phyloP scores from a whole-genome alignment of 768 basidiomycete species.

The Rhizopogon salebrosus region DNA sequence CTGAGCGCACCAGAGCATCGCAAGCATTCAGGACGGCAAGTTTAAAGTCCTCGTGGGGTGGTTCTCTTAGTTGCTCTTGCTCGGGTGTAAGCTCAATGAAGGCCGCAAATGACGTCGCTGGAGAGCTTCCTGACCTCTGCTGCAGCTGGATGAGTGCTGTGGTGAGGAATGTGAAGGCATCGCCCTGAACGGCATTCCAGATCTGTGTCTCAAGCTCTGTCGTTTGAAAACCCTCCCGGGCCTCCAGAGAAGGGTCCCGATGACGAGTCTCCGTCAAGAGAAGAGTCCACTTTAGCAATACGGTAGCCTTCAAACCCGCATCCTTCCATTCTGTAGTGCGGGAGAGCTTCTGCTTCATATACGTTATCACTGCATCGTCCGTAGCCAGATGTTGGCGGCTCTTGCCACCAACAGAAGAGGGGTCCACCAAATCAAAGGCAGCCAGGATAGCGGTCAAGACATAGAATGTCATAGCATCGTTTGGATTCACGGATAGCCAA shows the following conservation, averaged over 20 bases:
- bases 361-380: constrained; percentile 42
- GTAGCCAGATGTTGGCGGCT: constrained; percentile 44
- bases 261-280: constrained; percentile 76
- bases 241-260: constrained; percentile 59
- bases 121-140: constrained; percentile 26
- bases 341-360: constrained; percentile 56
- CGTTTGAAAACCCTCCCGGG: constrained; percentile 60
- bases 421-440: constrained; percentile 63
- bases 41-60: constrained; percentile 38
- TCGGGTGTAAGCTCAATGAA: constrained; percentile 33
- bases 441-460: constrained; percentile 59
- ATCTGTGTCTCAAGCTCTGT: constrained; percentile 80
- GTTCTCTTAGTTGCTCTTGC: constrained; percentile 32
- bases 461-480: constrained; percentile 66
- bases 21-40: constrained; percentile 57
- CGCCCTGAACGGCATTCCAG: constrained; percentile 79
- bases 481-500: constrained; percentile 63
- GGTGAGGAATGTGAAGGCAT: constrained; percentile 71
- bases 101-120: constrained; percentile 34
- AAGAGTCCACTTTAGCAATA: constrained; percentile 85
- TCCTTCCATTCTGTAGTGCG: constrained; percentile 60
- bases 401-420: constrained; percentile 38
- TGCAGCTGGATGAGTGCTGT: constrained; percentile 54
- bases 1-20: constrained; percentile 65
- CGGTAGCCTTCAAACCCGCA: constrained; percentile 59